Percentiles rank a stretch among this genome's conserved stretches.
These are phyloP conservation scores for Neospermospora avenae DNA, from an alignment of 2,329 filamentous ascomycete species.

Conservation along the genomic window DNA sequence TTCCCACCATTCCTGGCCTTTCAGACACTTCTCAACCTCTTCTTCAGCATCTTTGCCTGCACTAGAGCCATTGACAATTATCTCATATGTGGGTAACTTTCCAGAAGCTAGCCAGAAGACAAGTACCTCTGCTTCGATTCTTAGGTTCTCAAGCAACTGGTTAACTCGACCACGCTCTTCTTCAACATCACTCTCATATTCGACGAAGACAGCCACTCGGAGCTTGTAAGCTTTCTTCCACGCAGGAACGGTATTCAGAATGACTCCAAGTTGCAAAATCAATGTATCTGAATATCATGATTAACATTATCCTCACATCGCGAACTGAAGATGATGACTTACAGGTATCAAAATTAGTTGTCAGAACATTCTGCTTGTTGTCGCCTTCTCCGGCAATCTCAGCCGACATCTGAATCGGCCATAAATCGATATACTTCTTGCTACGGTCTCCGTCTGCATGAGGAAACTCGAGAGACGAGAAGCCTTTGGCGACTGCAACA, in stretches of 20 bases:
- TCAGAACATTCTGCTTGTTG: slow-evolving; percentile 63
- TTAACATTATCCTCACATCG: too few relatives aligned
- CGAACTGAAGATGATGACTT: too few relatives aligned
- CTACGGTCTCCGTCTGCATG: slow-evolving; percentile 49
- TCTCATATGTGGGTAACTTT: slow-evolving; percentile 67
- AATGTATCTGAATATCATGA: slow-evolving; percentile 50
- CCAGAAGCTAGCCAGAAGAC: slow-evolving; percentile 82
- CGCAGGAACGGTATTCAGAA: slow-evolving; percentile 73
- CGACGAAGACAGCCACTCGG: slow-evolving; percentile 82
- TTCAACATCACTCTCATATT: slow-evolving; percentile 79
- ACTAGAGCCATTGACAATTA: slow-evolving; percentile 69
- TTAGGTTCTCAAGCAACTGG: slow-evolving; percentile 72
- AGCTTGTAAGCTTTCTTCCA: slow-evolving; percentile 74
- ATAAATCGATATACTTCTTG: slow-evolving; percentile 82
- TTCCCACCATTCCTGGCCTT: slow-evolving; percentile 79
- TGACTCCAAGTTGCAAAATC: slow-evolving; percentile 84
- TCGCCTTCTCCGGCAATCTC: slow-evolving; percentile 67
- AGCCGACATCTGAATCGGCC: slow-evolving; percentile 92
- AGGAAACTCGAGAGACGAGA: slow-evolving; percentile 72
- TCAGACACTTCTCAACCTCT: slow-evolving; percentile 63
- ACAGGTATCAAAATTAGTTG: slow-evolving; percentile 85
- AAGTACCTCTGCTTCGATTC: slow-evolving; percentile 74
- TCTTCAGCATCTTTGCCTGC: slow-evolving; percentile 53
- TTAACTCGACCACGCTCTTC: slow-evolving; percentile 73
- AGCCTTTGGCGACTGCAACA: slow-evolving; percentile 79